A percentile compares a stretch with the other conserved stretches of the same genome.
Conservation (phyloP, 805 yeast species). For the Lipomyces sp. region DNA sequence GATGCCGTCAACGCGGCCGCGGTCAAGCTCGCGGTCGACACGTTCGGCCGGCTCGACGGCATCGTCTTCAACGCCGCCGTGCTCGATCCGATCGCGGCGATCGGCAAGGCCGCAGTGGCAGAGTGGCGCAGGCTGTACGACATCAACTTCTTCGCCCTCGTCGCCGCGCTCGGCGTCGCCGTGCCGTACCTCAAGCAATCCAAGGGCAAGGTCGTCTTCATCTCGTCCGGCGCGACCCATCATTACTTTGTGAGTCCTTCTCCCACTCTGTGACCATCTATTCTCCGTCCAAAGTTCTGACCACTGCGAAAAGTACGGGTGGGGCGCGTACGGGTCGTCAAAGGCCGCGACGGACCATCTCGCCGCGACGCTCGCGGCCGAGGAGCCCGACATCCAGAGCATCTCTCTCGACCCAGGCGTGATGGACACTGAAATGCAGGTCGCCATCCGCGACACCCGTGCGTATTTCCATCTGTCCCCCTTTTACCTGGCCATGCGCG, state of each 20-base stretch:
- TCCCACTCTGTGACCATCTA: background rate
- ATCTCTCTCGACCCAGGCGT: constrained; percentile 91
- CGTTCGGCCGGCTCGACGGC: constrained; percentile 47
- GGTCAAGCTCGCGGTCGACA: constrained; percentile 44
- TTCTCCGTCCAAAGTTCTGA: background rate
- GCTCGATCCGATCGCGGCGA: constrained; percentile 67
- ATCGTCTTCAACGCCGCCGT: constrained; percentile 70
- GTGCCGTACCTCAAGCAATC: constrained; percentile 56
- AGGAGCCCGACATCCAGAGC: constrained; percentile 58
- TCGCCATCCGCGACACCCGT: constrained; percentile 62
- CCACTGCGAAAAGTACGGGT: constrained; percentile 47
- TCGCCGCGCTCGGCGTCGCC: constrained; percentile 43
- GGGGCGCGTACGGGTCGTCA: constrained; percentile 91
- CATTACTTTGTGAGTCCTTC: constrained; percentile 44
- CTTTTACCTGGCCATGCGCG: too few species aligned
- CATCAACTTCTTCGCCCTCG: constrained; percentile 73
- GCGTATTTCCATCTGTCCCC: constrained; percentile 18
- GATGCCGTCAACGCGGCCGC: constrained; percentile 38
- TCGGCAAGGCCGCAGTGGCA: constrained; percentile 49
- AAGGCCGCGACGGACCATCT: constrained; percentile 89
- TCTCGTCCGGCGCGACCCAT: constrained; percentile 84
- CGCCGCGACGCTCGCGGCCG: constrained; percentile 61
- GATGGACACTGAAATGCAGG: constrained; percentile 88
- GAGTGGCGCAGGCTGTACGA: constrained; percentile 67
- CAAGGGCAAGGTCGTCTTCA: constrained; percentile 68